These are phyloP conservation scores for Alternaria ethzedia DNA, from an alignment of 2,329 filamentous ascomycete genomes.

Conservation along the genomic window DNA sequence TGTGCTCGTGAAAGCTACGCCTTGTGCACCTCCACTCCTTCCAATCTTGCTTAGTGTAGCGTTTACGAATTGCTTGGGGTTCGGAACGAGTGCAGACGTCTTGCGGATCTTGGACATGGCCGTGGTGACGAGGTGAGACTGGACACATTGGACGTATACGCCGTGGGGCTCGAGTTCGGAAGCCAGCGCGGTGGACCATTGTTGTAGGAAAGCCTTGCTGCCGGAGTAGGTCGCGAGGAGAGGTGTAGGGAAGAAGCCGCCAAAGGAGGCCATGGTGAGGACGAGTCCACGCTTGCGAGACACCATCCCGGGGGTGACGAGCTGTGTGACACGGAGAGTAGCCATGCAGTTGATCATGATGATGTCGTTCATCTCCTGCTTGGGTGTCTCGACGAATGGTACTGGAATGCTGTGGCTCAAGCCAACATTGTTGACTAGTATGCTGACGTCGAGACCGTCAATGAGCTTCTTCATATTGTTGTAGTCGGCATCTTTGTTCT, in stretches of 20 bases:
- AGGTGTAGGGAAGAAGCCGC: constrained; percentile 88
- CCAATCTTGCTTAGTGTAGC: constrained; percentile 82
- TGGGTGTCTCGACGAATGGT: constrained; percentile 79
- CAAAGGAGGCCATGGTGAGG: constrained; percentile 97
- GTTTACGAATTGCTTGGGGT: constrained; percentile 80
- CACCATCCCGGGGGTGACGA: constrained; percentile 84
- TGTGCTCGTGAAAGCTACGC: constrained; percentile 81
- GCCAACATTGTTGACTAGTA: constrained; percentile 97
- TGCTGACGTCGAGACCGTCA: constrained; percentile 76
- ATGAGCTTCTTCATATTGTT: constrained; percentile 72
- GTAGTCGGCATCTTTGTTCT: constrained; percentile 82
- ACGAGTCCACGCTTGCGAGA: constrained; percentile 85
- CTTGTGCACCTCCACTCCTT: constrained; percentile 75
- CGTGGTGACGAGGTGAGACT: constrained; percentile 91
- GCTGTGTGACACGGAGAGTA: constrained; percentile 85
- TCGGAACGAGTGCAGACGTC: constrained; percentile 78
- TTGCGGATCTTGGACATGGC: constrained; percentile 97
- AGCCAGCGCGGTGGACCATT: constrained; percentile 88
- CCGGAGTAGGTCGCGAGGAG: constrained; percentile 95
- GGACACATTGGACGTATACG: constrained; percentile 87
- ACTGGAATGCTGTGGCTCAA: constrained; percentile 93
- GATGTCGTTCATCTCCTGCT: constrained; percentile 84
- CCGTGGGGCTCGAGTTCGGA: constrained; percentile 81
- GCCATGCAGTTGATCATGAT: constrained; percentile 94
- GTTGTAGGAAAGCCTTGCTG: constrained; percentile 96